Base-by-base conservation (phyloP, 768 basidiomycete genomes). In the Pleurotus eryngii region DNA sequence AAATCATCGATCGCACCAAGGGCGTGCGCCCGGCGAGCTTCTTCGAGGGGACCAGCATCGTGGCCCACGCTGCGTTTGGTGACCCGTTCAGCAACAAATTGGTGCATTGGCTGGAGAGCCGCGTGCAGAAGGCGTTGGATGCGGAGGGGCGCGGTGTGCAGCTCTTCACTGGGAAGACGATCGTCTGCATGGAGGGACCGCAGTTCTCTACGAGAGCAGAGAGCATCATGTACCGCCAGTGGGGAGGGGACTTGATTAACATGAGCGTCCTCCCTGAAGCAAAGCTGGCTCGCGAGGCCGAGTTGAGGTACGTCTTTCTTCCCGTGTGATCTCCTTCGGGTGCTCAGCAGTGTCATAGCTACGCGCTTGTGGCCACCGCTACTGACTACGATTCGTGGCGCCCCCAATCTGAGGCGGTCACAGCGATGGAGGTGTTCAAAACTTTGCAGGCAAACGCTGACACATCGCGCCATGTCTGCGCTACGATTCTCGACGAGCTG, bases 121-220 rank as follows among this genome's bases (percentile, higher is more conserved):
- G 80, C 54, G 86, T 98, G 47, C 69, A 76, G 65, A 77, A 78
- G 59, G 92, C 83, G 37, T 70, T 95, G 54, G 80, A 75, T 5
- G 73, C 73, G 26, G 79, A 85, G 37, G 87, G 85, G 1, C 70
- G 77, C 8, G 81, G 78, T 1, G 84, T 87, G 38, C 75, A 82
- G 72, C 71, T 98, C 55, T 92, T 94, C 71, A 85, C 82, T 51
- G 88, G 84, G 26, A 94, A 88, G 78, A 89, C 86, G 17, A 83
- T 98, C 57, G 88, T 98, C 48, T 95, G 92, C 68, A 98, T 98
- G 93, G 95, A 98, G 68, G 95, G 95, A 49, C 91, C 91, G 30
- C 94, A 95, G 72, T 99, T 99, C 78, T 96, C 94, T 56, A 99
- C 96, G n/a, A 77, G 96, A 38, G 96, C 96, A 15, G 96, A 99